Conservation (phyloP, 257 asterid genomes). For the Solanum commersonii region DNA sequence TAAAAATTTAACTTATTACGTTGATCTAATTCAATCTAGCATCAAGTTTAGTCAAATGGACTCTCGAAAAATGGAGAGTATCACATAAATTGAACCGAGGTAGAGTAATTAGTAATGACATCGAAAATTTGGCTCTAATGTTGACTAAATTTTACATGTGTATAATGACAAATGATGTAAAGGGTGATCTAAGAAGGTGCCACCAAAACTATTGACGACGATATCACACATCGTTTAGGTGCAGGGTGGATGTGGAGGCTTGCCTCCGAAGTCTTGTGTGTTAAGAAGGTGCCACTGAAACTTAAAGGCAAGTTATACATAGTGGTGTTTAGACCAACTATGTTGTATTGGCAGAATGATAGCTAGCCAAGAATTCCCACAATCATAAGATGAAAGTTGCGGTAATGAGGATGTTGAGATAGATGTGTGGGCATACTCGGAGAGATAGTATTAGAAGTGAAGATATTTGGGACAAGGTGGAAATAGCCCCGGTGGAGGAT, state of each 20-base stretch:
- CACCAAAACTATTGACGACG: too few relatives aligned
- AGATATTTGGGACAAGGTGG: neutral
- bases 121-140: neutral
- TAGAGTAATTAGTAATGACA: neutral
- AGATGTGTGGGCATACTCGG: neutral
- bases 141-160: neutral
- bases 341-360: neutral
- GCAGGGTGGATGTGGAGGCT: too few relatives aligned
- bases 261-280: neutral
- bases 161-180: neutral
- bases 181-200: neutral
- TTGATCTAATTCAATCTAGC: neutral
- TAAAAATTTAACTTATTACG: too few relatives aligned
- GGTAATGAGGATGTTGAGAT: neutral
- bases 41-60: neutral
- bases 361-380: neutral
- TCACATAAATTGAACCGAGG: neutral
- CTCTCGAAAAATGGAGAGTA: neutral
- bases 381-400: neutral
- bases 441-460: neutral
- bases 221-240: too few relatives aligned
- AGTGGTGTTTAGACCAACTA: neutral
- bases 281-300: neutral
- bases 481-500: neutral
- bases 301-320: neutral